Base-by-base conservation (phyloP, 208 protist genomes). In the Trypanosoma theileri region DNA sequence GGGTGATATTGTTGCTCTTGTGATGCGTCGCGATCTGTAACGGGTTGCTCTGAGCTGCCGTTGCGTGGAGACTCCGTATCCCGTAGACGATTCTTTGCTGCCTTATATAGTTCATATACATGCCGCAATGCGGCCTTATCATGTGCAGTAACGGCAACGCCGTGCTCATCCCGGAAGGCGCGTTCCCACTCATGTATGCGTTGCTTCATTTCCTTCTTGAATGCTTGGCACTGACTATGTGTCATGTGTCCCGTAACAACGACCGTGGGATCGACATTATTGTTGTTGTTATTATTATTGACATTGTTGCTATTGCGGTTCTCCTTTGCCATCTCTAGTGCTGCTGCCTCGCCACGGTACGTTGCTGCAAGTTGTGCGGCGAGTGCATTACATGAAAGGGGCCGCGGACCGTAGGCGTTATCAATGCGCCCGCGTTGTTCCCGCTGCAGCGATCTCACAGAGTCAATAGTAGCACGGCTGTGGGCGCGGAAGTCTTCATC, bases 181-280 rank as follows among this genome's bases (percentile, higher is more conserved):
- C 77, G 79, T 73, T 95, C 89, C 87, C 89, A 95, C 75, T 95
- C 89, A 63, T 95, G 89, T 68, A 95, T 93, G 58, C 85, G 86
- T 69, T 89, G 82, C 64, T 95, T 95, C 85, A 95, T 91, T 57
- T 89, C 82, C 70, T 83, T 89, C 76, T 95, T 95, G 59, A 95
- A 92, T 26, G 73, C 58, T 53, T 79, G 75, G 71, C 82, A 86
- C 77, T 92, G 74, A 31, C 69, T 67, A 53, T 78, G 75, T 19
- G 85, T 80, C 82, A 94, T 85, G 53, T 59, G 42, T 6, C 71
- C 71, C 14, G 69, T 76, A 16, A 89, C 72, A 50, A 64, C 73
- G 14, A 73, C 79, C 7, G 75, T 56, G 4, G 53, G 26, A 35
- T 67, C 69, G 24, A 40, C 26, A 54, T 35, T 35, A 6, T 6